A percentile compares a stretch with the other conserved stretches of the same genome.
Conservation (phyloP, 345 rosid species). For the Eucalyptus marginata region DNA sequence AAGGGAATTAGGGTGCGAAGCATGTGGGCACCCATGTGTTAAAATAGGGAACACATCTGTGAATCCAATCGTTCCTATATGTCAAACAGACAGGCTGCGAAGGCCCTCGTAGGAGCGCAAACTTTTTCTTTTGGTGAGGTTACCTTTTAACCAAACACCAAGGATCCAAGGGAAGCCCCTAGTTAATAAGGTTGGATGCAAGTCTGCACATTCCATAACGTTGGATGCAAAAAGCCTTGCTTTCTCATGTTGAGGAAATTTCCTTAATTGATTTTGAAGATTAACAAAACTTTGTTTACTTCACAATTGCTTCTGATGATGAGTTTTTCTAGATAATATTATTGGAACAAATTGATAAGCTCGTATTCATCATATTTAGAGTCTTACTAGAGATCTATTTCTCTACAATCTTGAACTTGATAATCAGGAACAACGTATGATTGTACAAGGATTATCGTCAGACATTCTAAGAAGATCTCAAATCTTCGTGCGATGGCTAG, state of each 20-base stretch:
- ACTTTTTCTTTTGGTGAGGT: not conserved
- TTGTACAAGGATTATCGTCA: no score
- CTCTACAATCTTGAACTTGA: no score
- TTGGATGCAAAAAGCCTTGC: not conserved
- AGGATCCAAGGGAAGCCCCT: not conserved
- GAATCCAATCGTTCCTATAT: fast-evolving
- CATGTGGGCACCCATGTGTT: fast-evolving
- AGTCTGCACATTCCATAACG: not conserved
- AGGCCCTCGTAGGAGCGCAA: not conserved
- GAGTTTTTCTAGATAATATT: no score
- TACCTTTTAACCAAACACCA: not conserved
- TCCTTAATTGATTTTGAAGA: no score
- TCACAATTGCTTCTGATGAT: no score
- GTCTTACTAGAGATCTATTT: no score
- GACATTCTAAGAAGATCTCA: no score
- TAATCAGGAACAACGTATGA: no score
- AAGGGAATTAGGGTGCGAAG: fast-evolving
- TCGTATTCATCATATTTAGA: no score
- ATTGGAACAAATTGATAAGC: no score
- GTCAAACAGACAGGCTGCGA: fast-evolving
- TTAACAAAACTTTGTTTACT: no score
- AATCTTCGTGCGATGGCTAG: no score
- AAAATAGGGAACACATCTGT: fast-evolving
- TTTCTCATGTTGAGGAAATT: not conserved
- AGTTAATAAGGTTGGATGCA: not conserved